Base-by-base conservation (phyloP, 805 yeast genomes). In the Starmera dryadoides region DNA sequence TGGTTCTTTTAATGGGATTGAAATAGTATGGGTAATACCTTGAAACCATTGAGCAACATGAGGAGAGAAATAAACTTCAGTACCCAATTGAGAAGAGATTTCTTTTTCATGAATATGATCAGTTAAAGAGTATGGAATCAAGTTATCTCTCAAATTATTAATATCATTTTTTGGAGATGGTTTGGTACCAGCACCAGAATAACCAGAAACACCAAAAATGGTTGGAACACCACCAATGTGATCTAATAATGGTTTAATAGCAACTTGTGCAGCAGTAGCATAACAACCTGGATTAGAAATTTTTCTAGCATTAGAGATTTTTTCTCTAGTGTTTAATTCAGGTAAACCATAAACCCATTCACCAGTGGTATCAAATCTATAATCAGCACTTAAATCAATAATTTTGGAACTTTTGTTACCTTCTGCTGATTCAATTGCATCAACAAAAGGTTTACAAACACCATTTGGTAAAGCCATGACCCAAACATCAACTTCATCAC, bases 11-110 rank as follows among this genome's bases (percentile, higher is more conserved):
- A 93, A 75, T 38, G 98, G 98, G 43, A 93, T 84, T 32, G 87
- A 80, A 40, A 93, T 81, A 17, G 99, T 91, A 55, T 85, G 85
- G 2, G 96, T 74, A 50, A 93, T 93, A 52, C 99, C 99, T 66
- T 94, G 98, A 79, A 93, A 93, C 98, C 98, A 93, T 60, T 84
- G 94, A 2, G 97, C 98, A 43, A 93, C 99, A 56, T 93, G 99
- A 17, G 99, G 98, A 47, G 85, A 78, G 62, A 93, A 93, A 4
- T 95, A 91, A 36, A 93, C 87, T 26, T 77, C 75, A 33, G 67
- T 64, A 3, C 94, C 95, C 44, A 93, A 69, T 49, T 83, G 89
- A 14, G 72, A 56, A 32, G 96, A 85, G 44, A 94, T 83, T 66
- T 93, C 99, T 46, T 81, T 77, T 71, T 93, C 99, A 60, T 93